These are phyloP conservation scores for Pulveroboletus ravenelii DNA, from an alignment of 768 basidiomycete species.

Conservation along the genomic window DNA sequence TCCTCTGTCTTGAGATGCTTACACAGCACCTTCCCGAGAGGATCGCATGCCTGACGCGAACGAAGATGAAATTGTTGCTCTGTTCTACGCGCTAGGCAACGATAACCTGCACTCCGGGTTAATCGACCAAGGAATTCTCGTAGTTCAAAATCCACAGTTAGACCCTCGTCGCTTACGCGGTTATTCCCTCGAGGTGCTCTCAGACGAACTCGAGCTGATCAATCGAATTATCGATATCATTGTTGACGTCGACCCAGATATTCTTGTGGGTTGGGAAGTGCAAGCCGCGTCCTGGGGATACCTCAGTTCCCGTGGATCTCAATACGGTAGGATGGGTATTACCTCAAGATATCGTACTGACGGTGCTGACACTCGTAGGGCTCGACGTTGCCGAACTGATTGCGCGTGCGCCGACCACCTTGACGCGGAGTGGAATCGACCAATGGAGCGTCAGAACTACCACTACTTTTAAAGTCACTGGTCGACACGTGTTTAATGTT, in stretches of 20 bases:
- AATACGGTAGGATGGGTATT: constrained; percentile 43
- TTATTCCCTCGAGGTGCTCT: constrained; percentile 47
- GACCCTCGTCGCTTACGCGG: constrained; percentile 40
- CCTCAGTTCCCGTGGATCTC: constrained; percentile 58
- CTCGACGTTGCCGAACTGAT: constrained; percentile 69
- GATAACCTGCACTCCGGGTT: constrained; percentile 28
- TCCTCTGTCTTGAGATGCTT: not conserved
- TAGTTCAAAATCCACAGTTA: constrained; percentile 40
- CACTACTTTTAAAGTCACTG: constrained; percentile 78
- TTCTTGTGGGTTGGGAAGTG: constrained; percentile 89
- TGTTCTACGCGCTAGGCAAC: constrained; percentile 70
- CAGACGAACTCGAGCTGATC: constrained; percentile 74
- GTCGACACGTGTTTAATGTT: constrained; percentile 87
- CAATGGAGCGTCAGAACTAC: constrained; percentile 72
- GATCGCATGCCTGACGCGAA: constrained; percentile 62
- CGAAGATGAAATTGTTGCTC: constrained; percentile 49
- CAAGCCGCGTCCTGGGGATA: constrained; percentile 91
- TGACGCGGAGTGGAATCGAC: constrained; percentile 36
- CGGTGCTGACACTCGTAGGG: constrained; percentile 39
- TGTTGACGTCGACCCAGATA: constrained; percentile 80
- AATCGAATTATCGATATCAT: constrained; percentile 74
- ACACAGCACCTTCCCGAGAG: constrained; percentile 54
- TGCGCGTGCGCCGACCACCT: constrained; percentile 61
- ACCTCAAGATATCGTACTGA: constrained; percentile 1
- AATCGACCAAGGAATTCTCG: constrained; percentile 48